Percentiles rank a stretch among this genome's conserved stretches.
phyloP scores from a whole-genome alignment of 2,329 filamentous ascomycete genomes.

The Colletotrichum kahawae region DNA sequence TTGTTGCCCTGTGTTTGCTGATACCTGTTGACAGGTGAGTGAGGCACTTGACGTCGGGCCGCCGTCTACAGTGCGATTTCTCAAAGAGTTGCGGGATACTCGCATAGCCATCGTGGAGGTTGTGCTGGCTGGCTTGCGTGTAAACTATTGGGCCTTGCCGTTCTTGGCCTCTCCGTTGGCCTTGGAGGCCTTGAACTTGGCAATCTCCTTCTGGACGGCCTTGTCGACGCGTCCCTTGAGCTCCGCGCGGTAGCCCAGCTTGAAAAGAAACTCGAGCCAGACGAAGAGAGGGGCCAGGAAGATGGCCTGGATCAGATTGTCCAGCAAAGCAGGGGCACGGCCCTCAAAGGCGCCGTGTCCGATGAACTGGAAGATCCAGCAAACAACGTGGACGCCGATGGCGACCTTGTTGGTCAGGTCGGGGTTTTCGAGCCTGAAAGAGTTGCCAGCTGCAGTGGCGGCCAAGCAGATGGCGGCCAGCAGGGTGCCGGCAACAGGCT shows the following conservation, averaged over 20 bases:
- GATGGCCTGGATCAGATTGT: slow-evolving; percentile 90
- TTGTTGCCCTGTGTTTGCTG: not conserved
- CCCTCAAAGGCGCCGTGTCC: slow-evolving; percentile 91
- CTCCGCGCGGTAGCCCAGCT: slow-evolving; percentile 86
- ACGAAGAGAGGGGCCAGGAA: slow-evolving; percentile 96
- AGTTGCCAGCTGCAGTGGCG: slow-evolving; percentile 76
- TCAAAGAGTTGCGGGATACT: not conserved
- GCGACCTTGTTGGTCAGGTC: slow-evolving; percentile 60
- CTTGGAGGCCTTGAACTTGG: slow-evolving; percentile 71
- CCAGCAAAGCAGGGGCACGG: slow-evolving; percentile 84
- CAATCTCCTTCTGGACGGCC: slow-evolving; percentile 76
- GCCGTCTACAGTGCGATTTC: not conserved
- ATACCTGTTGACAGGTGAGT: not conserved
- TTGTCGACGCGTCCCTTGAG: slow-evolving; percentile 81
- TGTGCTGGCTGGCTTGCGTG: not conserved
- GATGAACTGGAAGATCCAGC: slow-evolving; percentile 89
- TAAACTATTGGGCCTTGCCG: slow-evolving; percentile 54
- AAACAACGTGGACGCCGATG: slow-evolving; percentile 70
- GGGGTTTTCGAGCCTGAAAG: slow-evolving; percentile 66
- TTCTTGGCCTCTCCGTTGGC: slow-evolving; percentile 45
- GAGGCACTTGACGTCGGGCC: not conserved
- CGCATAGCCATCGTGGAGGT: not conserved
- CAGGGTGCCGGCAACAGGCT: slow-evolving; percentile 86
- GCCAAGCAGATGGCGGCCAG: slow-evolving; percentile 78
- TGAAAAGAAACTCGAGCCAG: slow-evolving; percentile 94